These are phyloP conservation scores for Panicum virgatum DNA, from an alignment of 202 grass and related monocot species.

Conservation along the genomic window DNA sequence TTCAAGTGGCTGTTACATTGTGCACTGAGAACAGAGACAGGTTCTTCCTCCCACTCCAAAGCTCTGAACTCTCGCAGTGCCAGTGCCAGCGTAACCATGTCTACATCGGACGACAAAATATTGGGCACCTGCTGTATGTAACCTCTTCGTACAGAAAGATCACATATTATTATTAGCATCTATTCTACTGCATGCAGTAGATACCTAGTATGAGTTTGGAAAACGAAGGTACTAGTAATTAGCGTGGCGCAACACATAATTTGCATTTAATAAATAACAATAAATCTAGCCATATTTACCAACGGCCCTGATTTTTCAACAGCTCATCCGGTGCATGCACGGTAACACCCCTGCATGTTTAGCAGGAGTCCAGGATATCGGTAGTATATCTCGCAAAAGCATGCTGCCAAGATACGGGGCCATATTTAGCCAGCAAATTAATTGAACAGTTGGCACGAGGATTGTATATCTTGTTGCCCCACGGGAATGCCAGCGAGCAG, in stretches of 20 bases:
- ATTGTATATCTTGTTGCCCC: neutral
- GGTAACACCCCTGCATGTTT: neutral
- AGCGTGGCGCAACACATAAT: neutral
- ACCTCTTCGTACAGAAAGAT: neutral
- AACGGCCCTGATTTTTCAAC: neutral
- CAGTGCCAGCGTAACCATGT: neutral
- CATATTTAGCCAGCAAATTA: constrained; percentile 14
- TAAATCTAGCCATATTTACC: neutral
- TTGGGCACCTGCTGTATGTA: neutral
- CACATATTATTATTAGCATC: too few relatives aligned
- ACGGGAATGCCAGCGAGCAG: neutral
- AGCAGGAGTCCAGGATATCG: neutral
- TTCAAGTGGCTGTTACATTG: neutral
- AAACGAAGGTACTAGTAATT: neutral
- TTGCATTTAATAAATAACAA: neutral
- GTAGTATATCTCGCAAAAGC: constrained; percentile 1
- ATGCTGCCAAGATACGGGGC: constrained; percentile 26
- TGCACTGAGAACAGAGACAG: neutral
- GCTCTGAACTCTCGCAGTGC: neutral
- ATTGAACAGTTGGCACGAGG: constrained; percentile 1
- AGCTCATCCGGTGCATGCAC: neutral
- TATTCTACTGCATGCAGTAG: too few relatives aligned
- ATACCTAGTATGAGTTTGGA: neutral
- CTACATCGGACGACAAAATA: neutral
- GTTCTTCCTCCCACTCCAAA: neutral